phyloP scores from a whole-genome alignment of 768 basidiomycete genomes.

The Amanita inopinata region DNA sequence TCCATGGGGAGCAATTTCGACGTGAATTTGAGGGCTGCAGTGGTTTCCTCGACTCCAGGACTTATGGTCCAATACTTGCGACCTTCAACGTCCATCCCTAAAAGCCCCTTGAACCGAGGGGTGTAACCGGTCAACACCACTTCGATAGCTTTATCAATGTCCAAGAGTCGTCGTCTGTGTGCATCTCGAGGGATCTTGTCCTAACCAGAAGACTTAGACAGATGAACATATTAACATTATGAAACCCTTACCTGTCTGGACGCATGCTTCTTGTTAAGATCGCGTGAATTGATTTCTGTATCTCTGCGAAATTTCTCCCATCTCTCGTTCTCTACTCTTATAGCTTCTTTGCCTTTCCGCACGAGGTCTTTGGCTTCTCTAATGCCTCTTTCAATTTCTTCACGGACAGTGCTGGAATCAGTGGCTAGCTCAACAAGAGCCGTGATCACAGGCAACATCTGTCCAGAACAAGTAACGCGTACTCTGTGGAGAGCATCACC shows the following conservation, averaged over 20 bases:
- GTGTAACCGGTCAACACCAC: conserved; percentile 34
- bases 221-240: not conserved
- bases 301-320: conserved; percentile 40
- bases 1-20: conserved; percentile 18
- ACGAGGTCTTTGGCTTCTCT: conserved; percentile 45
- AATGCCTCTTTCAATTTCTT: conserved; percentile 51
- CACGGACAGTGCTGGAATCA: conserved; percentile 36
- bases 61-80: conserved; percentile 60
- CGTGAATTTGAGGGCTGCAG: conserved; percentile 35
- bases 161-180: conserved; percentile 40
- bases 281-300: conserved; percentile 18
- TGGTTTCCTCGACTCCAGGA: conserved; percentile 48
- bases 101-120: conserved; percentile 39
- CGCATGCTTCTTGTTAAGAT: conserved; percentile 16
- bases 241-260: conserved; percentile 18
- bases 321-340: conserved; percentile 46
- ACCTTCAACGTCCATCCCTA: conserved; percentile 65
- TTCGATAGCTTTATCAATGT: conserved; percentile 48
- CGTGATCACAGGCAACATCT: conserved; percentile 57
- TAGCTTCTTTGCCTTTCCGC: conserved; percentile 42
- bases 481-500: conserved; percentile 13
- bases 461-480: conserved; percentile 26
- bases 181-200: not conserved
- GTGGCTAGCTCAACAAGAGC: conserved; percentile 47
- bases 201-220: not conserved